These are phyloP conservation scores for Gaeumannomyces tritici DNA, from an alignment of 2,329 filamentous ascomycete genomes.

Conservation along the genomic window DNA sequence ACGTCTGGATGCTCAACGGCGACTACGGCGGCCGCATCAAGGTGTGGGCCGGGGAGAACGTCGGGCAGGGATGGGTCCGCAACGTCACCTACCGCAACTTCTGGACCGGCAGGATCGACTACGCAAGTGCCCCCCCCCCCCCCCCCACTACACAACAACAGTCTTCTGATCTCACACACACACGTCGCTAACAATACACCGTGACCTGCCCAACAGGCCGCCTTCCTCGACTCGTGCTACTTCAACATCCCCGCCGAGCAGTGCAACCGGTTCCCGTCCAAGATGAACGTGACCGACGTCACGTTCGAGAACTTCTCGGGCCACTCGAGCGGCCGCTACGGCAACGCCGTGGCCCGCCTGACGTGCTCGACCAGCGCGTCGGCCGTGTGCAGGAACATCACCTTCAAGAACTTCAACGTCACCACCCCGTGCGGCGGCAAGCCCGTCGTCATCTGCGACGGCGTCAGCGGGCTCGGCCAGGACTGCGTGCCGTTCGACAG, in stretches of 20 bases:
- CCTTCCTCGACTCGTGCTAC: conserved; percentile 49
- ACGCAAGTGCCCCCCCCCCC: conserved; percentile 17
- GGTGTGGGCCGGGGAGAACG: conserved; percentile 47
- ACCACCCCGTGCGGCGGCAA: conserved; percentile 35
- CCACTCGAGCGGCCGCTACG: conserved; percentile 20
- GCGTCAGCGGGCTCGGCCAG: conserved; percentile 24
- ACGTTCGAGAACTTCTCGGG: conserved; percentile 49
- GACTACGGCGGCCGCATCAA: conserved; percentile 50
- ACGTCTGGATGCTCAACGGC: conserved; percentile 42
- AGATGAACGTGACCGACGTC: conserved; percentile 50
- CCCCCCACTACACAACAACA: too few relatives aligned
- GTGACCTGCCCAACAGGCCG: neutral
- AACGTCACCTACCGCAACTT: conserved; percentile 55
- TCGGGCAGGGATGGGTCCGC: conserved; percentile 50
- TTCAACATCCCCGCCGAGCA: conserved; percentile 6
- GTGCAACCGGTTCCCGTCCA: conserved; percentile 19
- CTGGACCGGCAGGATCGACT: conserved; percentile 47
- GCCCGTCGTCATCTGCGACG: conserved; percentile 40
- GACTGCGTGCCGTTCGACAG: conserved; percentile 25
- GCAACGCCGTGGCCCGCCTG: conserved; percentile 42
- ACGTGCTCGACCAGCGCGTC: conserved; percentile 42
- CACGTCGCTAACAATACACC: neutral
- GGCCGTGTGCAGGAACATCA: conserved; percentile 46
- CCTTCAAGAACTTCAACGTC: conserved; percentile 43
- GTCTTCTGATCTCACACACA: neutral